Evolutionary conservation across 2,329 filamentous ascomycete genomes (phyloP).

Genomic region (Corniculantispora saksenae): DNA sequence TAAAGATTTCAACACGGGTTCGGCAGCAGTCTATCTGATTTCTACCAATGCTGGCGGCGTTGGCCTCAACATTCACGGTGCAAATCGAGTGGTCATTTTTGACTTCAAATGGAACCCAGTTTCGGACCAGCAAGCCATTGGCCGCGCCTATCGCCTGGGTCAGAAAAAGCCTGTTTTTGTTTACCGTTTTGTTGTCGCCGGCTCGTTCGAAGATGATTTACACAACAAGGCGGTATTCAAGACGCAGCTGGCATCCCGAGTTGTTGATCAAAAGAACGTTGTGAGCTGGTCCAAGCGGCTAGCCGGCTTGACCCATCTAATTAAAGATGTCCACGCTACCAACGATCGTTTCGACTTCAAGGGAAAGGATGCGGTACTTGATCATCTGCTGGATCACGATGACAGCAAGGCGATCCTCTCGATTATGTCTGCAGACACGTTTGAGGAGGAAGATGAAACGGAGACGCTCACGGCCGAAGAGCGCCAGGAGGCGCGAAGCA

Average conservation of each 20-base stretch:
- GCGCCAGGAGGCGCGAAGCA: conserved; percentile 50
- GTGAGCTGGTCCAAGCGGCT: conserved; percentile 63
- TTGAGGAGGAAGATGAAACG: conserved; percentile 67
- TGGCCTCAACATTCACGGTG: conserved; percentile 80
- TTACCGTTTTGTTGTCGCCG: conserved; percentile 76
- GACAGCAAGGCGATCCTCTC: conserved; percentile 46
- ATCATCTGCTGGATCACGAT: conserved; percentile 44
- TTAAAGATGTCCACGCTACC: conserved; percentile 49
- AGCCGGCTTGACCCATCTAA: conserved; percentile 58
- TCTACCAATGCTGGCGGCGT: conserved; percentile 81
- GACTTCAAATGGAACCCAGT: conserved; percentile 82
- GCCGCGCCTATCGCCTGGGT: conserved; percentile 81
- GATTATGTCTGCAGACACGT: conserved; percentile 70
- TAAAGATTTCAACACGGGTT: conserved; percentile 66
- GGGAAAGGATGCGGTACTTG: conserved; percentile 66
- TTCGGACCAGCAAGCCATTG: conserved; percentile 83
- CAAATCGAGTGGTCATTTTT: conserved; percentile 84
- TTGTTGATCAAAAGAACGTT: conserved; percentile 82
- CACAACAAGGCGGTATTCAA: conserved; percentile 81
- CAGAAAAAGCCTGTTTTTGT: conserved; percentile 81
- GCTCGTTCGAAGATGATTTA: conserved; percentile 76
- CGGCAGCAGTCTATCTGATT: conserved; percentile 69
- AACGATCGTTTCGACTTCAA: conserved; percentile 45
- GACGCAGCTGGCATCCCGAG: conserved; percentile 72
- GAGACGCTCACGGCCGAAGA: conserved; percentile 61